These are phyloP conservation scores for Ceratocystis variospora DNA, from an alignment of 2,329 filamentous ascomycete species.

Conservation along the genomic window DNA sequence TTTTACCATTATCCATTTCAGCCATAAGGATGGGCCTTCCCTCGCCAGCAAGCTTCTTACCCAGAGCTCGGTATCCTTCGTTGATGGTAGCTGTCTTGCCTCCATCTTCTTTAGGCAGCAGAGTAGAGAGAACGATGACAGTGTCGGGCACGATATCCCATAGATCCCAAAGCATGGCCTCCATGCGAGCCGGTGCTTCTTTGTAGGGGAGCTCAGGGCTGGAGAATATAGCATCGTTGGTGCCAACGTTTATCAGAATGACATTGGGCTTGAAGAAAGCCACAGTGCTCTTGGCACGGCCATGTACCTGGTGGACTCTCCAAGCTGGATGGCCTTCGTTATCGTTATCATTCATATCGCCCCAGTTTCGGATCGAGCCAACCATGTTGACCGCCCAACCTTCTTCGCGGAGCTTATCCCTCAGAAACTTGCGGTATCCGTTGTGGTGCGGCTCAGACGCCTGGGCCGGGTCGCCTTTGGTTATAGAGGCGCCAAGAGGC, in stretches of 20 bases:
- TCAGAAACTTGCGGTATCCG: conserved; percentile 28
- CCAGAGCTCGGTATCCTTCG: conserved; percentile 25
- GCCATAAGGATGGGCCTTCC: conserved; percentile 20
- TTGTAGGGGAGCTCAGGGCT: background rate
- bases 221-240: conserved; percentile 21
- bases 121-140: conserved; percentile 21
- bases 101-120: conserved; percentile 22
- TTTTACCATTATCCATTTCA: conserved; percentile 17
- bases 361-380: conserved; percentile 27
- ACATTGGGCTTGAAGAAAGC: conserved; percentile 20
- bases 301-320: conserved; percentile 13
- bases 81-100: conserved; percentile 27
- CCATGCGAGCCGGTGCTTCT: conserved; percentile 17
- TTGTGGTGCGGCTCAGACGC: conserved; percentile 21
- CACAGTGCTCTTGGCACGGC: conserved; percentile 4
- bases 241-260: conserved; percentile 22
- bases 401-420: conserved; percentile 23
- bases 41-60: conserved; percentile 11
- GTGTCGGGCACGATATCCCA: conserved; percentile 18
- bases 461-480: conserved; percentile 23
- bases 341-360: conserved; percentile 27
- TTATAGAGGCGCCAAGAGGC: conserved; percentile 28
- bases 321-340: conserved; percentile 21
- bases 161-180: conserved; percentile 20
- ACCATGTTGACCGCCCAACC: conserved; percentile 30